These are phyloP conservation scores for Phenoliferia sp. DNA, from an alignment of 1,284 basidiomycete genomes.

Conservation along the genomic window DNA sequence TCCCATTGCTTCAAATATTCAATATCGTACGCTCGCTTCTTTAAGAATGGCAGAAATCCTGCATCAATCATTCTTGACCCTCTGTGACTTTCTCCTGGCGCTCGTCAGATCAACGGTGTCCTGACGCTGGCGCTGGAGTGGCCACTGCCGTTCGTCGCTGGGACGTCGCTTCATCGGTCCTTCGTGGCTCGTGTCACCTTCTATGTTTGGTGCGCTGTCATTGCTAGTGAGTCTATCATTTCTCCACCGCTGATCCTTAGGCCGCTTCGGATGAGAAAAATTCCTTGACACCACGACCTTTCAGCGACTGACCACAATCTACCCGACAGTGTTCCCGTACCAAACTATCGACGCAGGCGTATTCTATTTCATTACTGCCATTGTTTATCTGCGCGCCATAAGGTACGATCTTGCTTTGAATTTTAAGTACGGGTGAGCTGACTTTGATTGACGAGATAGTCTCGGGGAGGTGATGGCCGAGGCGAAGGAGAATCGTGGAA, in stretches of 20 bases:
- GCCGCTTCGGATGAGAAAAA: not conserved
- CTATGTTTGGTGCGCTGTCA: slow-evolving; percentile 19
- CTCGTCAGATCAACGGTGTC: slow-evolving; percentile 49
- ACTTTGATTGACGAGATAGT: not conserved
- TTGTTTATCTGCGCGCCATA: slow-evolving; percentile 5
- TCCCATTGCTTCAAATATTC: slow-evolving; percentile 64
- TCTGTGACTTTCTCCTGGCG: no score
- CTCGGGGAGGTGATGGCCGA: not conserved
- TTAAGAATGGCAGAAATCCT: no score
- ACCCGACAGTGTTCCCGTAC: slow-evolving; percentile 18
- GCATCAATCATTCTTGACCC: not conserved
- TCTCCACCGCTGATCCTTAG: not conserved
- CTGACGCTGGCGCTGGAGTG: slow-evolving; percentile 59
- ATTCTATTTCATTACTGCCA: slow-evolving; percentile 19
- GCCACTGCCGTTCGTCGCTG: slow-evolving; percentile 28
- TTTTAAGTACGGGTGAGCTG: not conserved
- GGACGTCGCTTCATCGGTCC: slow-evolving; percentile 11
- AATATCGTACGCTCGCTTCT: slow-evolving; percentile 53
- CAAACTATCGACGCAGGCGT: slow-evolving; percentile 26
- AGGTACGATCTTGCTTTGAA: not conserved
- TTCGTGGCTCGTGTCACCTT: slow-evolving; percentile 8
- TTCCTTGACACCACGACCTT: not conserved
- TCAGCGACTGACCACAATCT: no score
- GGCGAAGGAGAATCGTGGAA: not conserved
- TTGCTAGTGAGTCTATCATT: slow-evolving; percentile 15